Base-by-base conservation (phyloP, 805 yeast genomes). In the Candida golubevii region DNA sequence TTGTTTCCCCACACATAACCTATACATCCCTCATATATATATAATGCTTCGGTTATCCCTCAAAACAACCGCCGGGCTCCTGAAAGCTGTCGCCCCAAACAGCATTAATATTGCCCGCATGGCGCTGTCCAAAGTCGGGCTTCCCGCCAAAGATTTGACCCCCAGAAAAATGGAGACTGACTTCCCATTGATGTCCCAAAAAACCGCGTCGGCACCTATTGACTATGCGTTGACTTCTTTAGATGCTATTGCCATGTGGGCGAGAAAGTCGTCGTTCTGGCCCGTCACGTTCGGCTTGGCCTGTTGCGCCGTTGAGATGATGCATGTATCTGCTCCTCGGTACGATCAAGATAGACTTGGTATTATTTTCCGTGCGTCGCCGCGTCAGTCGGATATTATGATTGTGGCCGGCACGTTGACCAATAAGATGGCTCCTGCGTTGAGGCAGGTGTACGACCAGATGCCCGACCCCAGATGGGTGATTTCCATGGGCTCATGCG, bases 391-490 rank as follows among this genome's bases (percentile, higher is more conserved):
- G 6, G 96, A 87, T 76, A 83, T 87, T 53, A 85, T 87, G 85
- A 87, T 87, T 69, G 93, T 88, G 45, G 95, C 96, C 2, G 96
- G 96, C 35, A 87, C 96, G 2, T 79, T 87, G 54, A 87, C 96
- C 51, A 87, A 87, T 66, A 87, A 87, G 71, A 87, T 87, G 96
- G 95, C 95, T 2, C 96, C 96, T 34, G 93, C 93, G 26, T 74
- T 87, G 65, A 83, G 96, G 72, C 93, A 86, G 71, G 95, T 87
- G 30, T 87, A 88, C 66, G 96, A 87, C 66, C 96, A 87, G 69
- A 88, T 88, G 95, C 88, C 96, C 31, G 93, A 85, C 56, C 96
- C 96, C 38, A 81, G 90, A 69, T 87, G 95, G 95, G 96, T 88
- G 41, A 87, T 87, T 57, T 85, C 93, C 45, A 87, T 87, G 96